These are phyloP conservation scores for Sclerotinia sclerotiorum DNA, from an alignment of 2,329 filamentous ascomycete species.

Conservation along the genomic window DNA sequence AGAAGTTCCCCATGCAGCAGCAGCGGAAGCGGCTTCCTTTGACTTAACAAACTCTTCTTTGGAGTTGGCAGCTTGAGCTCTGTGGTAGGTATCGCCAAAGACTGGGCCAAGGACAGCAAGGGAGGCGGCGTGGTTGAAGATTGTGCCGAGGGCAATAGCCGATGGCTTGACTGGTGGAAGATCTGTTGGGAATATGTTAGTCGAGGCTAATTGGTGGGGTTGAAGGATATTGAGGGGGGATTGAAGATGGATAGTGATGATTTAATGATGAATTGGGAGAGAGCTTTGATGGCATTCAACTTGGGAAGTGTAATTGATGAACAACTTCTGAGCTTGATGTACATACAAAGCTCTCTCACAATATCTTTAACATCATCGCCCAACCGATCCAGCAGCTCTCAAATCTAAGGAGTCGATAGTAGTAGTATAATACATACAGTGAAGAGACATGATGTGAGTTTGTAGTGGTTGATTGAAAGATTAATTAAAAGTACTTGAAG, in stretches of 20 bases:
- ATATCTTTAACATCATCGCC: neutral
- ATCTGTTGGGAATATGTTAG: conserved; percentile 41
- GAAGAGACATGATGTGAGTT: conserved; percentile 36
- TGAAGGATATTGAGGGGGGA: neutral
- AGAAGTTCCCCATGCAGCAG: conserved; percentile 85
- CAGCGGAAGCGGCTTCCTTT: conserved; percentile 86
- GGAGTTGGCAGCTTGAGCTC: conserved; percentile 85
- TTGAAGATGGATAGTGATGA: neutral
- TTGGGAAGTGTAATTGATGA: neutral
- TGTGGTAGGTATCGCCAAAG: conserved; percentile 93
- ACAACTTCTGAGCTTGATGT: neutral
- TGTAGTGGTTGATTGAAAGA: conserved; percentile 25
- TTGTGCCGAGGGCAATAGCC: conserved; percentile 90
- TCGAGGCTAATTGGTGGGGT: neutral
- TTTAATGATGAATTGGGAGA: neutral
- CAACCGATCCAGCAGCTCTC: neutral
- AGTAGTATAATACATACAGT: conserved; percentile 31
- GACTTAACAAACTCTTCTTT: conserved; percentile 96
- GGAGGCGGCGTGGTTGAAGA: conserved; percentile 93
- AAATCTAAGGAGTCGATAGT: neutral
- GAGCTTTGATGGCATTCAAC: neutral
- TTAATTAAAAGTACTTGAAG: conserved; percentile 24
- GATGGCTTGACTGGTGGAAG: conserved; percentile 91
- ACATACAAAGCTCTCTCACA: neutral
- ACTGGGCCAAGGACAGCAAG: conserved; percentile 83